These are phyloP conservation scores for Russula olivacea DNA, from an alignment of 768 basidiomycete genomes.

Conservation along the genomic window DNA sequence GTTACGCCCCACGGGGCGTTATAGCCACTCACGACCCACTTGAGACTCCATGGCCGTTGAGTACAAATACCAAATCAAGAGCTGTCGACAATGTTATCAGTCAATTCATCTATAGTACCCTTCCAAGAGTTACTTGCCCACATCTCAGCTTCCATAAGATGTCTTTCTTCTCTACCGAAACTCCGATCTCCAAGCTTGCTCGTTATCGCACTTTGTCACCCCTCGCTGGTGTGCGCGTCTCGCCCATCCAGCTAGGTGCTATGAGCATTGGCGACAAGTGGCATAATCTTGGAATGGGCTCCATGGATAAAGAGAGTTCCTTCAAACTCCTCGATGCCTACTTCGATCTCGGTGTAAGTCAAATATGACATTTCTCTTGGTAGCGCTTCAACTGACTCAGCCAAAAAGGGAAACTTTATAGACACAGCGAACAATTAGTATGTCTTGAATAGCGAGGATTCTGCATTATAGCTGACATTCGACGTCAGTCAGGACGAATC, in stretches of 20 bases:
- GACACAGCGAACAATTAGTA: conserved; percentile 37
- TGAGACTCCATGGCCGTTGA: too few relatives aligned
- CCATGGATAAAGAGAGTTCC: conserved; percentile 33
- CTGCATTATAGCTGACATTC: not conserved
- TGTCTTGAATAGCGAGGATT: not conserved
- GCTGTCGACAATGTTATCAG: not conserved
- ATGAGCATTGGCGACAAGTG: conserved; percentile 39
- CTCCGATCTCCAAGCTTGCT: conserved; percentile 29
- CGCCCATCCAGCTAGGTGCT: conserved; percentile 36
- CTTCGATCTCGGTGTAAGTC: conserved; percentile 30
- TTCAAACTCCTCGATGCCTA: conserved; percentile 39
- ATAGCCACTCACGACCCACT: too few relatives aligned
- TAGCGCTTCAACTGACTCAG: not conserved
- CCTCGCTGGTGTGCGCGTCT: conserved; percentile 35
- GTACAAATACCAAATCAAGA: conserved; percentile 1
- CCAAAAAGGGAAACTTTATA: conserved; percentile 29
- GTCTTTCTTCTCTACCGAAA: conserved; percentile 4
- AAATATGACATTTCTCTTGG: too few relatives aligned
- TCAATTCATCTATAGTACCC: not conserved
- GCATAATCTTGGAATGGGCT: conserved; percentile 30
- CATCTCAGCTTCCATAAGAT: not conserved
- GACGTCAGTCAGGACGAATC: conserved; percentile 26
- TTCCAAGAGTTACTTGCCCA: not conserved
- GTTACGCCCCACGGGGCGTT: too few relatives aligned
- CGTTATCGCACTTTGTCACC: conserved; percentile 33